Conservation (phyloP, 371 early-diverging fungal species). For the Fennellomyces sp. region DNA sequence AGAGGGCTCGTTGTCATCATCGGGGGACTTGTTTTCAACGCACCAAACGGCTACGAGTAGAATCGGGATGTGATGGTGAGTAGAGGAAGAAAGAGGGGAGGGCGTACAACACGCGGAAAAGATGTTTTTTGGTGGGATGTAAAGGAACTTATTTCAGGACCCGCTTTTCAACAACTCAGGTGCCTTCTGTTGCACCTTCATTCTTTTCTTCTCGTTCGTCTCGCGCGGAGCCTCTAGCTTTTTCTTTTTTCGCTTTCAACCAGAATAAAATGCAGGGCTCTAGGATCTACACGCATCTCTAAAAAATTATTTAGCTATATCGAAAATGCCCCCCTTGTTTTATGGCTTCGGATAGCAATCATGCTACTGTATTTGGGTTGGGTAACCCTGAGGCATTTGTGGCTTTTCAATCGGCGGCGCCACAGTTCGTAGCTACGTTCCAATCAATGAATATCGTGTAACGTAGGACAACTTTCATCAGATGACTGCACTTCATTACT, state of each 20-base stretch:
- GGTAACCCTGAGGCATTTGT: neutral
- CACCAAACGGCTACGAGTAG: too few species aligned
- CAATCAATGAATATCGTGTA: neutral
- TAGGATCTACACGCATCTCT: neutral
- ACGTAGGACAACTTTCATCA: neutral
- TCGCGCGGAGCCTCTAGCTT: neutral
- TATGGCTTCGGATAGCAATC: neutral
- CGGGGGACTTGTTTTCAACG: neutral
- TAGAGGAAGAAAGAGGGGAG: too few species aligned
- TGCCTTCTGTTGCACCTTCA: too few species aligned
- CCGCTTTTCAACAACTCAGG: too few species aligned
- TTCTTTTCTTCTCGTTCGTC: neutral
- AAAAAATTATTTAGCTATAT: neutral
- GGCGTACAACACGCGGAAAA: too few species aligned
- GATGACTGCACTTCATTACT: too few species aligned
- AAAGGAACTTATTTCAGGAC: too few species aligned
- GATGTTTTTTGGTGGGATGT: too few species aligned
- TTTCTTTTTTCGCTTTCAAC: neutral
- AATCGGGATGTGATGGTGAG: too few species aligned
- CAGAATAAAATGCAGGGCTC: neutral
- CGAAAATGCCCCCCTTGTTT: neutral
- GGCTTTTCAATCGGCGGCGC: slow-evolving; percentile 2
- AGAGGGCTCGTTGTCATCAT: neutral
- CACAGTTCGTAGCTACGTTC: too few species aligned
- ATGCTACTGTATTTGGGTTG: neutral